Conservation (phyloP, 2,329 filamentous ascomycete species). For the Sporothrix phasma region DNA sequence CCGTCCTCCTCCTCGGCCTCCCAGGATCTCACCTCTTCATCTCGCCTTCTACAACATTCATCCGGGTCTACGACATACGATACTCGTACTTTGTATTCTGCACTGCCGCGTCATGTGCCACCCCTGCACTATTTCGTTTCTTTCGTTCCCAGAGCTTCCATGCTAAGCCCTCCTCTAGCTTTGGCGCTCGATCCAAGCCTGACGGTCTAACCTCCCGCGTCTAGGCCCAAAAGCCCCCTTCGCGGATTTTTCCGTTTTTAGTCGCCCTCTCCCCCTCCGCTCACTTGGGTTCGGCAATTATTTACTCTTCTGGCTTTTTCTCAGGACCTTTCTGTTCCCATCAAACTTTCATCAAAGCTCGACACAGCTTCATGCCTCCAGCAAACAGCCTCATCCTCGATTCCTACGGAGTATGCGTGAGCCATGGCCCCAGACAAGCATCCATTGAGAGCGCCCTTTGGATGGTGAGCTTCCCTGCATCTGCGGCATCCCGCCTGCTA, state of each 20-base stretch:
- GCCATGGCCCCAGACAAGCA: not conserved
- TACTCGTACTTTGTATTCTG: too few relatives aligned
- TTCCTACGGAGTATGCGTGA: too few relatives aligned
- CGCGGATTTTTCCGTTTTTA: slow-evolving; percentile 10
- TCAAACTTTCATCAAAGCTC: not conserved
- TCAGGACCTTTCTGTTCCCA: not conserved
- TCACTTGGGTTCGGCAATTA: not conserved
- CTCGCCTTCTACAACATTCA: too few relatives aligned
- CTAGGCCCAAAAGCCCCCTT: not conserved
- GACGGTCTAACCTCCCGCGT: not conserved
- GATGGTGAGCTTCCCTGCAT: slow-evolving; percentile 6
- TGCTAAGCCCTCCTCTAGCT: not conserved
- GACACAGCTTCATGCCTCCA: too few relatives aligned
- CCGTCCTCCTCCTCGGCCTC: too few relatives aligned
- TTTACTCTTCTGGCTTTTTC: not conserved
- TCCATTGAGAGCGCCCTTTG: slow-evolving; percentile 8
- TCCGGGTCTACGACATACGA: too few relatives aligned
- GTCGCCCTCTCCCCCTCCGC: not conserved
- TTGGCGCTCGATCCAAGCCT: not conserved
- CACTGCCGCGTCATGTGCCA: too few relatives aligned
- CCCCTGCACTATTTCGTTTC: not conserved
- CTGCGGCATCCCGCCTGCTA: too few relatives aligned
- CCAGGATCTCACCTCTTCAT: too few relatives aligned
- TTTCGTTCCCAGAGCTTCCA: not conserved
- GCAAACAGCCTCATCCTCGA: too few relatives aligned